Base-by-base conservation (phyloP, 257 asterid genomes). In the Petunia axillaris region DNA sequence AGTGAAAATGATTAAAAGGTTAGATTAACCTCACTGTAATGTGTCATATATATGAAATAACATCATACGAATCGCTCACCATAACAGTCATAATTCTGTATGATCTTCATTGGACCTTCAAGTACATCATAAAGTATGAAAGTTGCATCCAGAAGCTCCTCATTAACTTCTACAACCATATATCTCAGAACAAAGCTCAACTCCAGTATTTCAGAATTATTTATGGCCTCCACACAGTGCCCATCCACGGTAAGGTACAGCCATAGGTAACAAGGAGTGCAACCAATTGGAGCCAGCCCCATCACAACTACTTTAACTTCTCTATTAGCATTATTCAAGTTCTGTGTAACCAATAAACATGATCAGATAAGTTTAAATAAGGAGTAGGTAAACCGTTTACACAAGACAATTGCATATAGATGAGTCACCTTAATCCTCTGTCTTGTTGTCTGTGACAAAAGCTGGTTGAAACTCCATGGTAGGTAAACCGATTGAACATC, bases 281-380 rank as follows among this genome's bases (percentile, higher is more conserved):
- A 92, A 25, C 98, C 97, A 50, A 93, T 63, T 54, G 98, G 98
- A 9, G 98, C 95, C 76, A 94, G 82, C 16, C 98, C 97, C 98
- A 94, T 93, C 40, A 94, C 87, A 64, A 94, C 91, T 67, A 94
- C 91, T 81, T 88, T 93, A n/a, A n/a, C n/a, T 82, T 97, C 90
- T 15, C 88, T 97, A 82, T 89, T 90, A 39, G 93, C 89, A 75
- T 87, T 85, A 88, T 91, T 91, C 86, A 94, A 85, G 79, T 90
- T 94, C 98, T 94, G 98, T 87, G 83, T 62, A 77, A 84, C 74
- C 63, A n/a, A 63, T 48, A 6, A n/a, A n/a, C n/a, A n/a, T n/a
- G n/a, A n/a, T n/a, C n/a, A n/a, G n/a, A n/a, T n/a, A n/a, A n/a
- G 25, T 15, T 15, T n/a, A n/a, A n/a, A n/a, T n/a, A n/a, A n/a